phyloP scores from a whole-genome alignment of 2,329 filamentous ascomycete genomes.

The Metarhizium guizhouense region DNA sequence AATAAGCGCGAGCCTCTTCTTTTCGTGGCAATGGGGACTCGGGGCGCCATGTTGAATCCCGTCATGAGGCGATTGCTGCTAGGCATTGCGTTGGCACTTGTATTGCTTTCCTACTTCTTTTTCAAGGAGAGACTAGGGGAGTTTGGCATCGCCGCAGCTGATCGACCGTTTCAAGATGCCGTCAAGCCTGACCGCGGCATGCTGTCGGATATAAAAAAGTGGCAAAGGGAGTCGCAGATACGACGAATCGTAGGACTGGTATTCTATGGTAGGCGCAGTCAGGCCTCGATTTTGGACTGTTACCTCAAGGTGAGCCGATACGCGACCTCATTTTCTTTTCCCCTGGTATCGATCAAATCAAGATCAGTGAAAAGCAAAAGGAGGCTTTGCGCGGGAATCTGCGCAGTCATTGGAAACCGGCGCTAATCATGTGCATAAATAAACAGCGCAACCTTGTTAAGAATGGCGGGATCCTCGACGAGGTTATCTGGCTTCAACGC shows the following conservation, averaged over 20 bases:
- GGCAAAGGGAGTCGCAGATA: not conserved
- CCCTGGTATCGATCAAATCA: too few relatives aligned
- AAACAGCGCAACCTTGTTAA: slow-evolving; percentile 31
- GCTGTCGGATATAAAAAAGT: not conserved
- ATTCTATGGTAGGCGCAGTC: slow-evolving; percentile 34
- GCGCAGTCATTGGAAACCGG: not conserved
- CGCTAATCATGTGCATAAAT: not conserved
- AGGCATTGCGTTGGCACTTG: not conserved
- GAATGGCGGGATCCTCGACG: slow-evolving; percentile 34
- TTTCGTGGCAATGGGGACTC: not conserved
- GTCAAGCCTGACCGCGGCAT: not conserved
- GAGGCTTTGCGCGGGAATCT: not conserved
- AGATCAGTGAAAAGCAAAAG: not conserved
- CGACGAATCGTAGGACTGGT: slow-evolving; percentile 35
- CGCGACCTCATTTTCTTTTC: too few relatives aligned
- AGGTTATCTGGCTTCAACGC: slow-evolving; percentile 34
- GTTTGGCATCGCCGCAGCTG: not conserved
- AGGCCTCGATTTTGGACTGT: slow-evolving; percentile 37
- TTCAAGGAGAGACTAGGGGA: not conserved
- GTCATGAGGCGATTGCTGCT: not conserved
- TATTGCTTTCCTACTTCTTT: not conserved
- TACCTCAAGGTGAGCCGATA: slow-evolving; percentile 27
- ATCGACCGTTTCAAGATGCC: not conserved
- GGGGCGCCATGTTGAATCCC: not conserved
- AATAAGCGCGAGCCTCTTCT: too few relatives aligned